Evolutionary conservation across 371 early-diverging fungal species (phyloP), one percentile per base, ranked within the genome.

Genomic region (Rhizopus sp.): DNA sequence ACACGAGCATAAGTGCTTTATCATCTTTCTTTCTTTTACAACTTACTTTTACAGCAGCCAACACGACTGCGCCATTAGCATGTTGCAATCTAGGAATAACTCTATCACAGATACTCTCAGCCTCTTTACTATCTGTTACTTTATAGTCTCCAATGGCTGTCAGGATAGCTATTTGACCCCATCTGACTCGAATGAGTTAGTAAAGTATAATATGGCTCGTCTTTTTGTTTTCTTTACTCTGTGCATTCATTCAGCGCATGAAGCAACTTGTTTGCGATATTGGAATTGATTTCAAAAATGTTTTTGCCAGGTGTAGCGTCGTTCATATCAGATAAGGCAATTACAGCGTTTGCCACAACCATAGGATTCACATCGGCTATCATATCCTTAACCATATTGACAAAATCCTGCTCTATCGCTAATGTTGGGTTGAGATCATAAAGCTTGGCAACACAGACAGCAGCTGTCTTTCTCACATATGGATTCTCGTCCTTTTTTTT

Each of bases 191-290:
- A 23, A 2, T 23, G 23, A 23, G 2, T 23, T 23, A 12, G 6
- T 12, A 29, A 39, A 16, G 2, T 15, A 53, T 17, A 53, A 39
- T 38, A 5, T 13, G 31, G 16, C 32, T 15, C 8, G 10, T 37
- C 8, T n/a, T 50, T 33, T 32, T 50, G 7, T 35, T 50, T 7
- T 52, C 9, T 29, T 67, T 79, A 90, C 91, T 97, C 93, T 40
- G 93, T 93, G 81, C 98, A 99, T 73, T 97, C 97, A 71, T 97
- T 97, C 56, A 99, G 64, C 1, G 98, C 97, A 16, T 93, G 88
- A 51, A 95, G 76, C 64, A 98, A 82, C 72, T 97, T 97, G 70
- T 86, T 86, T 39, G 94, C 88, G 35, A 91, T 85, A 35, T 80
- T 74, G 60, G 80, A 82, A 62, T 90, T 96, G 52, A 97, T 78